Evolutionary conservation across 1,139 yeast species (phyloP), one percentile per base, ranked within the genome.

Genomic region (Zygotorulaspora mrakii): DNA sequence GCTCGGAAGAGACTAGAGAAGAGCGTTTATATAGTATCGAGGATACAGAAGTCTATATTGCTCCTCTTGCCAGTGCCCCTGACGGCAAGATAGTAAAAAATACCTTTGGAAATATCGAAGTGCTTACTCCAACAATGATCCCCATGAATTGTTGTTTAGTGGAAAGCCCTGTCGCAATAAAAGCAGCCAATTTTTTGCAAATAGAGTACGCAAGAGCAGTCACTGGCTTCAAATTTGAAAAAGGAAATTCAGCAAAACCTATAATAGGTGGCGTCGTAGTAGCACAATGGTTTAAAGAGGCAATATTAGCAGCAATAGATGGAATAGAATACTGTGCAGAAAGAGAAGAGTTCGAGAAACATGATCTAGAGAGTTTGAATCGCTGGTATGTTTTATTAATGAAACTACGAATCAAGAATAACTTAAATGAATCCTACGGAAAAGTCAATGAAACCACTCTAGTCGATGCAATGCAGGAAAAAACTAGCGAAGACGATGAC

Each of bases 161-260:
- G 7, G 65, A 74, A 2, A 68, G 75, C 47, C 73, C 73, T 22
- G 61, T 71, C 45, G 76, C 84, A 0, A 77, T 74, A 31, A 70
- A 70, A 39, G 96, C 97, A 0, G 95, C 95, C 0, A 73, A 71
- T 40, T 57, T 79, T 1, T 53, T 89, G 16, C 79, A 74, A 0
- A 71, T 91, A 5, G 95, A 87, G 54, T 88, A 73, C 64, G 97
- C 96, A 0, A 79, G 77, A 35, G 97, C 96, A 0, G 87, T 89
- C 3, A 79, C 82, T 3, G 88, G 94, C 0, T 89, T 94, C 65
- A 91, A 85, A 43, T 91, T 85, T 61, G 71, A 68, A 35, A 57
- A 59, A 43, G 57, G 59, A 2, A 52, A 59, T 11, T 65, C 65
- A 3, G 80, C 83, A 0, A 77, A 77, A 14, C 94, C 95, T 0